Evolutionary conservation across 257 asterid genomes (phyloP).

Genomic region (Primulina eburnea): DNA sequence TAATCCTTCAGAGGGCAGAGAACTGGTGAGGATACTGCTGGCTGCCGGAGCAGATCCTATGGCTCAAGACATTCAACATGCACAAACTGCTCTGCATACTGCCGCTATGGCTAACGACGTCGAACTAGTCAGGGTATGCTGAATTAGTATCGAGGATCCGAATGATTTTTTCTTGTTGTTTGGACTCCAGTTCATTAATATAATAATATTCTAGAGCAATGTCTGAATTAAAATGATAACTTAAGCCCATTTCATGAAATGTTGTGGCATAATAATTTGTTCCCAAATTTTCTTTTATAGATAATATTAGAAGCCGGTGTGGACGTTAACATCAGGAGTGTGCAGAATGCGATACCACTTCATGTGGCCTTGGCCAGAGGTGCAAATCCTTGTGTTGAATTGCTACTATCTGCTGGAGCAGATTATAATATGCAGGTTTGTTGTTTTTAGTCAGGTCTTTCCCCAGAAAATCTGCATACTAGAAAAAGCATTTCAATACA

Average conservation of each 20-base stretch:
- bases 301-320: conserved; percentile 94
- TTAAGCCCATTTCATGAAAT: conserved; percentile 8
- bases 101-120: conserved; percentile 94
- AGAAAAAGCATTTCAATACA: neutral
- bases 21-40: conserved; percentile 68
- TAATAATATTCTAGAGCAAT: conserved; percentile 9
- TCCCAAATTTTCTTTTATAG: conserved; percentile 35
- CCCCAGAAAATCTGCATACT: conserved; percentile 13
- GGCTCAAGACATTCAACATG: conserved; percentile 79
- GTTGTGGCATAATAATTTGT: conserved; percentile 18
- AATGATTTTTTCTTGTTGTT: conserved; percentile 15
- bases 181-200: conserved; percentile 9
- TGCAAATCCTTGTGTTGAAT: conserved; percentile 88
- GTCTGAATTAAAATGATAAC: conserved; percentile 8
- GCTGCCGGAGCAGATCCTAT: conserved; percentile 94
- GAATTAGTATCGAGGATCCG: conserved; percentile 14
- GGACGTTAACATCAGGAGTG: conserved; percentile 85
- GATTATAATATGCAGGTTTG: conserved; percentile 85
- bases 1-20: conserved; percentile 74
- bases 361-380: conserved; percentile 99
- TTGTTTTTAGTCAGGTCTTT: conserved; percentile 22
- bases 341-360: conserved; percentile 82
- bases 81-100: conserved; percentile 91
- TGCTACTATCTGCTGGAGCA: conserved; percentile 95
- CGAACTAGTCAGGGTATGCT: conserved; percentile 83